Evolutionary conservation across 192 early-diverging fungal genomes (phyloP).

Genomic region (Borealophlyctis nickersoniae): DNA sequence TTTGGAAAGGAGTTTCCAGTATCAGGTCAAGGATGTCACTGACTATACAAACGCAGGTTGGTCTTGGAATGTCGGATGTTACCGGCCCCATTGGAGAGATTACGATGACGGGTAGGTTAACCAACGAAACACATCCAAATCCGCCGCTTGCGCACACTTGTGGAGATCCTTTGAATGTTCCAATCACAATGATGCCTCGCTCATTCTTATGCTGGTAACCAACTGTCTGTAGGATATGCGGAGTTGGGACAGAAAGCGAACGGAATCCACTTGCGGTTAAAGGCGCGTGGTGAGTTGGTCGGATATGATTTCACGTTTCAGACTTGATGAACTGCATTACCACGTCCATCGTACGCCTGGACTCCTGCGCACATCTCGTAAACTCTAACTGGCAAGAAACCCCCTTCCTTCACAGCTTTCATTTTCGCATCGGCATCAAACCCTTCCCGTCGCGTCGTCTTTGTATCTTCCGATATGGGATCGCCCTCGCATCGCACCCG

Average conservation of each 20-base stretch:
- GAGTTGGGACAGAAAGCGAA: conserved; percentile 32
- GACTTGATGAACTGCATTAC: too few species aligned
- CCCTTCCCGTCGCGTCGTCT: conserved; percentile 32
- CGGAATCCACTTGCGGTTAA: conserved; percentile 37
- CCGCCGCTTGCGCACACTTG: too few species aligned
- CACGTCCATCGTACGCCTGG: too few species aligned
- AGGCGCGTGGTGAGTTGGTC: conserved; percentile 23
- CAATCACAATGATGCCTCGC: too few species aligned
- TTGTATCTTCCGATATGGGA: conserved; percentile 36
- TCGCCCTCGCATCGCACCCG: conserved; percentile 13
- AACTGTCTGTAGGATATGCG: conserved; percentile 38
- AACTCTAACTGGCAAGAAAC: not conserved
- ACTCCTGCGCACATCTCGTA: not conserved
- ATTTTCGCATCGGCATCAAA: conserved; percentile 28
- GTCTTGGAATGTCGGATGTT: conserved; percentile 36
- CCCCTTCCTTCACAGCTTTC: conserved; percentile 26
- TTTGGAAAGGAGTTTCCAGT: too few species aligned
- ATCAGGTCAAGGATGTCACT: too few species aligned
- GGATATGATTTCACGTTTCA: not conserved
- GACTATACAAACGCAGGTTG: too few species aligned
- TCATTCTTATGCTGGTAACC: too few species aligned
- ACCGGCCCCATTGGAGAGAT: conserved; percentile 48
- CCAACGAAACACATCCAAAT: too few species aligned
- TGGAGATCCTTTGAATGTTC: too few species aligned
- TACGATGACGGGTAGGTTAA: conserved; percentile 36